These are phyloP conservation scores for Venustampulla echinocandica DNA, from an alignment of 495 filamentous ascomycete species.

Conservation along the genomic window DNA sequence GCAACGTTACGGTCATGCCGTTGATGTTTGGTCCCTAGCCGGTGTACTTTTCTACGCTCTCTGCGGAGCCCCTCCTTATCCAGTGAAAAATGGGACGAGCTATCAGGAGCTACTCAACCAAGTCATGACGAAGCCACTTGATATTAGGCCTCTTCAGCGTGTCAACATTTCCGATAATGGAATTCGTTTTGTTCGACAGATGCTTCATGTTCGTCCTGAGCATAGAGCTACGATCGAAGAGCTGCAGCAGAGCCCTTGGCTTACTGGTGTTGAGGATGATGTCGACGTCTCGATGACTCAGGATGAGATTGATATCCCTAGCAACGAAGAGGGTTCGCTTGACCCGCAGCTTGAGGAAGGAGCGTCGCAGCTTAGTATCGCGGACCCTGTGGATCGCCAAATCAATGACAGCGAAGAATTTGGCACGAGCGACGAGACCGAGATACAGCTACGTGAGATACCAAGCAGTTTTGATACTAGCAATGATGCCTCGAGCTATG, in stretches of 20 bases:
- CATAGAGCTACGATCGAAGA: slow-evolving; percentile 57
- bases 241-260: slow-evolving; percentile 21
- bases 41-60: slow-evolving; percentile 82
- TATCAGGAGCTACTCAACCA: slow-evolving; percentile 63
- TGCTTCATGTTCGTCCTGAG: slow-evolving; percentile 66
- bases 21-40: slow-evolving; percentile 92
- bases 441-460: slow-evolving; percentile 24
- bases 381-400: slow-evolving; percentile 32
- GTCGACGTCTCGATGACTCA: slow-evolving; percentile 27
- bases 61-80: slow-evolving; percentile 67
- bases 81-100: slow-evolving; percentile 46
- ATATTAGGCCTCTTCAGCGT: slow-evolving; percentile 48
- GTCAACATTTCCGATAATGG: slow-evolving; percentile 52
- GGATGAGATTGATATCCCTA: slow-evolving; percentile 27
- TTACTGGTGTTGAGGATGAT: slow-evolving; percentile 15
- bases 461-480: slow-evolving; percentile 33
- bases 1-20: slow-evolving; percentile 71
- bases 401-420: slow-evolving; percentile 22
- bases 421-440: slow-evolving; percentile 12
- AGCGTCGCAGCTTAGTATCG: slow-evolving; percentile 62
- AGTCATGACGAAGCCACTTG: slow-evolving; percentile 66
- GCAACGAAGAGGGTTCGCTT: not conserved
- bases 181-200: slow-evolving; percentile 63
- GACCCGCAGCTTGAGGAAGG: slow-evolving; percentile 40
- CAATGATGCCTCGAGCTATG: slow-evolving; percentile 35